Evolutionary conservation across 1,139 yeast species (phyloP), one percentile per base, ranked within the genome.

Genomic region (Hyphopichia pseudoburtonii): DNA sequence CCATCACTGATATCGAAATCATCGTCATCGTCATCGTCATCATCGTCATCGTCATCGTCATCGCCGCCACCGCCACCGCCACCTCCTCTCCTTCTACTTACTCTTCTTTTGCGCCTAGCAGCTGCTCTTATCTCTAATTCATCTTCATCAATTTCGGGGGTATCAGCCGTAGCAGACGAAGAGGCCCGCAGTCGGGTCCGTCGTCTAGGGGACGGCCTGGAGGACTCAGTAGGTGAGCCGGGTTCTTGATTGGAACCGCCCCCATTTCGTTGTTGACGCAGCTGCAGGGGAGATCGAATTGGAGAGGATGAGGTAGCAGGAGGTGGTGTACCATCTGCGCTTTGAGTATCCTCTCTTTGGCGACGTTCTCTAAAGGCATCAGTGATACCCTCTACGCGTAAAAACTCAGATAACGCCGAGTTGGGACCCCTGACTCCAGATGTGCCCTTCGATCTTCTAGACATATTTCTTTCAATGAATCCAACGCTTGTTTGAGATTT

Each of bases 341-440:
- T 5, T 10, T 28, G 23, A 12, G 15, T 11, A 11, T 30, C 54
- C 46, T 23, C 46, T 41, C 45, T 41, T 28, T 49, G 55, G 55
- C 84, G 78, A 48, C 95, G 67, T 37, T 74, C 64, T 48, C 90
- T 72, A 54, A 90, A 88, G 32, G 81, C 82, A 44, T 80, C 88
- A 0, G 97, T 86, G 60, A 90, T 90, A 29, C 97, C 97, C 57
- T 89, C 96, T 39, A 85, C 62, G 35, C 84, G 66, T 41, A 85
- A 67, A 52, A 85, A 85, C 54, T 82, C 88, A 0, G 92, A 84
- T 46, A 85, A 66, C 0, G 94, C 94, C 46, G 87, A 80, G 62
- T 82, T 83, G 6, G 94, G 92, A 0, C 92, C 92, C 42, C 80
- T 68, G 28, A 85, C 85, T 14, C 76, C 77, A 17, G 65, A 51